Base-by-base conservation (phyloP, 2,329 filamentous ascomycete species). In the Colletotrichum chlorophyti region DNA sequence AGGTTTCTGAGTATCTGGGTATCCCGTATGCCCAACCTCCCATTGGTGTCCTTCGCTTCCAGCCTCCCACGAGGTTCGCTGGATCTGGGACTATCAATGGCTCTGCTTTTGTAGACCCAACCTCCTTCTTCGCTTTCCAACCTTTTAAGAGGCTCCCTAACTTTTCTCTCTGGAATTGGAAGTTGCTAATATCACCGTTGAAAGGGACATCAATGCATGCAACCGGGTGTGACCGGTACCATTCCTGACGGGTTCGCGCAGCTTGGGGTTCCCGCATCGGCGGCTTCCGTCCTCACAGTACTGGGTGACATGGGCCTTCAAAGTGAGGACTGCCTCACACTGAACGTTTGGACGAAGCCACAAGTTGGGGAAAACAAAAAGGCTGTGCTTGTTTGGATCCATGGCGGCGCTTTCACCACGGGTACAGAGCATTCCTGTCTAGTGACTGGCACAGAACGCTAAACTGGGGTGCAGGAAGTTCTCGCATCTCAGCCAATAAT, bases 341-440 rank as follows among this genome's bases (percentile, higher is more conserved):
- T 83, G 41, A 80, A 80, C 52, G 72, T 82, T 15, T 78, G 72
- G 70, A 77, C 76, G 4, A 65, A 78, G 6, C 75, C 76, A 1
- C 65, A 64, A 6, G 58, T 67, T 1, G 60, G 57, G 11, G 38
- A 42, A n/a, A 7, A 54, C 58, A 24, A 65, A 65, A 32, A 63
- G 54, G 82, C 70, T 76, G 77, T 80, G 7, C 74, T 80, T 69
- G 66, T 81, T 10, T 81, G 76, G 66, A 72, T 80, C 21, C 75
- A 79, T 53, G 78, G 78, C 11, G 77, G 78, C 12, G 75, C 70
- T 0, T 76, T 78, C 45, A 72, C 67, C 2, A 66, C 60, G 5
- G 67, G 76, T 50, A 72, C n/a, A 68, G 1, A 14, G 31, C 6
- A 14, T 35, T 27, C 10, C 12, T 21, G 5, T 10, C 1, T n/a